phyloP scores from a whole-genome alignment of 176 grass and related monocot genomes.

The Cenchrus purpureus region DNA sequence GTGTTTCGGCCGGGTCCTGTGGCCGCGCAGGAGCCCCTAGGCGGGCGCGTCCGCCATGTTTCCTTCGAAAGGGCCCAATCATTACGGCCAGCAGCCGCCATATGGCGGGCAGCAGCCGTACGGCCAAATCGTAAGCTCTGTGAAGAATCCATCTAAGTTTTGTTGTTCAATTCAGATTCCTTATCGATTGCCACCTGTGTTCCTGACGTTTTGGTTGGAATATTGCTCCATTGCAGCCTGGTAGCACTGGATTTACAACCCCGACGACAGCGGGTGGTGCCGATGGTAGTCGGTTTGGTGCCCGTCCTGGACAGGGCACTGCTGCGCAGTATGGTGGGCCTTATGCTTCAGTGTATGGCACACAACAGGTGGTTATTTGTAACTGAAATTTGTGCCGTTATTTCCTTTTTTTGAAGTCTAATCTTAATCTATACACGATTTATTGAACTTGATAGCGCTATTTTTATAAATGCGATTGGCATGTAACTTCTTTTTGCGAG shows the following conservation, averaged over 20 bases:
- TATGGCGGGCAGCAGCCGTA: constrained; percentile 72
- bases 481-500: neutral
- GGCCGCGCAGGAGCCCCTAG: constrained; percentile 23
- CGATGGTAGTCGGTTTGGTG: constrained; percentile 55
- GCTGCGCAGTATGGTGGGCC: constrained; percentile 62
- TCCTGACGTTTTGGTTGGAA: neutral
- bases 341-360: constrained; percentile 72
- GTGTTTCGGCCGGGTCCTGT: constrained; percentile 3
- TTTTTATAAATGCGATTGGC: neutral
- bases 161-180: constrained; percentile 10
- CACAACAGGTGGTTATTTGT: constrained; percentile 59
- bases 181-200: neutral
- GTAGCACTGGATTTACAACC: constrained; percentile 60
- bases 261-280: constrained; percentile 6
- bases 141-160: neutral
- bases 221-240: constrained; percentile 54
- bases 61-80: constrained; percentile 70
- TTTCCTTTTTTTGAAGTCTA: neutral
- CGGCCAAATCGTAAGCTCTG: constrained; percentile 60
- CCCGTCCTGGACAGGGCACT: constrained; percentile 45
- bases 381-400: neutral
- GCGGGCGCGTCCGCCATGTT: constrained; percentile 60
- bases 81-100: constrained; percentile 65
- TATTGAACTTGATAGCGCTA: neutral
- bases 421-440: neutral